phyloP scores from a whole-genome alignment of 768 basidiomycete species.

The Austroboletus eburneus region DNA sequence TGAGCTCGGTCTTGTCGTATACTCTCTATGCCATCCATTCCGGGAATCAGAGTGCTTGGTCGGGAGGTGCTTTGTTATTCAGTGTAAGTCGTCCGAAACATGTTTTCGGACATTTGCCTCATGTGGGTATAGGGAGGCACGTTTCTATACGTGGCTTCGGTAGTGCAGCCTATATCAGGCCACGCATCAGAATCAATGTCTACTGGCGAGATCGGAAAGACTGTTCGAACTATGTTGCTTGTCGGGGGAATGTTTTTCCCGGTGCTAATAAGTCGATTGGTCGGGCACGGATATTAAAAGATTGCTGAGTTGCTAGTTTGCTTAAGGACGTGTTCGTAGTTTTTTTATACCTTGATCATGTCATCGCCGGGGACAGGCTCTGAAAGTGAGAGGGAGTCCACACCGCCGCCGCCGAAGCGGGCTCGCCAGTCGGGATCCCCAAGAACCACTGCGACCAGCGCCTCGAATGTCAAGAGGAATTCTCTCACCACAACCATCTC shows the following conservation, averaged over 20 bases:
- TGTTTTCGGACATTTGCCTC: not conserved
- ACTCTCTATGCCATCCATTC: slow-evolving; percentile 49
- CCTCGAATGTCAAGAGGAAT: slow-evolving; percentile 22
- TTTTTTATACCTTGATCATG: slow-evolving; percentile 20
- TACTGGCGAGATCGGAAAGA: slow-evolving; percentile 42
- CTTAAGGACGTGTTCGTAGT: slow-evolving; percentile 1
- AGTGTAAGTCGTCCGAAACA: slow-evolving; percentile 52
- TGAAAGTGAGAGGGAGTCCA: slow-evolving; percentile 23
- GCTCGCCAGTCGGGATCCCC: slow-evolving; percentile 33
- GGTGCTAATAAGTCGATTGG: slow-evolving; percentile 50
- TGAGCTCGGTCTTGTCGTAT: slow-evolving; percentile 78
- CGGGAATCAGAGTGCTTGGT: slow-evolving; percentile 45
- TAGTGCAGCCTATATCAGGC: slow-evolving; percentile 71
- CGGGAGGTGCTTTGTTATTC: slow-evolving; percentile 75
- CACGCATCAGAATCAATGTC: slow-evolving; percentile 33
- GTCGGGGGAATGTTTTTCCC: slow-evolving; percentile 71
- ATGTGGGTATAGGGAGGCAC: slow-evolving; percentile 67
- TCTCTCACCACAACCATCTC: slow-evolving; percentile 7
- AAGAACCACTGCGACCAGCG: slow-evolving; percentile 15
- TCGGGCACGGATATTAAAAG: slow-evolving; percentile 55
- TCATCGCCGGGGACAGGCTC: slow-evolving; percentile 27
- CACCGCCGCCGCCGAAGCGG: slow-evolving; percentile 36
- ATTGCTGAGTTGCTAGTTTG: not conserved
- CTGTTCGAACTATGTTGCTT: slow-evolving; percentile 49
- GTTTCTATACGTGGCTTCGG: slow-evolving; percentile 91